Evolutionary conservation across 768 basidiomycete species (phyloP), one percentile per base, ranked within the genome.

Genomic region (Cystofilobasidium macerans): DNA sequence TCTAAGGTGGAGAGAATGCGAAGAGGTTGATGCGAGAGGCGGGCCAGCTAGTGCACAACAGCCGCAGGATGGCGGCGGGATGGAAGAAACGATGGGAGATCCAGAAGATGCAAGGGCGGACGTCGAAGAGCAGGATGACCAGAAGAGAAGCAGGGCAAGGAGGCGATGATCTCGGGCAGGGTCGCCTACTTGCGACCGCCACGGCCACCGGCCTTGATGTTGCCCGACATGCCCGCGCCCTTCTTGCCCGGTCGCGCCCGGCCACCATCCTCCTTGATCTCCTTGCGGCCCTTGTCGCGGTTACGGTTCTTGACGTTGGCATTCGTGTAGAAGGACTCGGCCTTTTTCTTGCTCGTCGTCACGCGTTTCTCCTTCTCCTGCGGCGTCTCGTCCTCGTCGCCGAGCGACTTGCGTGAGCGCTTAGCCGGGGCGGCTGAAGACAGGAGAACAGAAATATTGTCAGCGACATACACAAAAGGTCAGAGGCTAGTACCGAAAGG

Each of bases 321-420:
- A 45, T 74, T 81, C 3, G 85, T 83, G 78, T 89, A 95, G 79
- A 91, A 97, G 78, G 98, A 97, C 64, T 81, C 80, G 13, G 88
- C 83, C 77, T 88, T 91, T 79, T 85, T 86, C 90, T 99, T 99
- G 80, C 85, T 90, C 1, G 95, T 98, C 71, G 83, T 94, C 89
- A 94, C 88, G 22, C 94, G 87, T 32, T 81, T 75, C 70, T 82
- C 86, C 75, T 89, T 89, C 73, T 76, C 78, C 58, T n/a, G n/a
- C n/a, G 75, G 76, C 20, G 73, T 62, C 36, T 70, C 58, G 20
- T 61, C 53, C 16, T 69, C 68, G 35, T 72, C 71, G 11, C 18
- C 54, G 36, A 38, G 61, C 42, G n/a, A 38, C 62, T 12, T 56
- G 53, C 36, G 43, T 36, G 58, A 45, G 12, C 64, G 64, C 43